Base-by-base conservation (phyloP, 768 basidiomycete species). In the Termitomyces sp. region DNA sequence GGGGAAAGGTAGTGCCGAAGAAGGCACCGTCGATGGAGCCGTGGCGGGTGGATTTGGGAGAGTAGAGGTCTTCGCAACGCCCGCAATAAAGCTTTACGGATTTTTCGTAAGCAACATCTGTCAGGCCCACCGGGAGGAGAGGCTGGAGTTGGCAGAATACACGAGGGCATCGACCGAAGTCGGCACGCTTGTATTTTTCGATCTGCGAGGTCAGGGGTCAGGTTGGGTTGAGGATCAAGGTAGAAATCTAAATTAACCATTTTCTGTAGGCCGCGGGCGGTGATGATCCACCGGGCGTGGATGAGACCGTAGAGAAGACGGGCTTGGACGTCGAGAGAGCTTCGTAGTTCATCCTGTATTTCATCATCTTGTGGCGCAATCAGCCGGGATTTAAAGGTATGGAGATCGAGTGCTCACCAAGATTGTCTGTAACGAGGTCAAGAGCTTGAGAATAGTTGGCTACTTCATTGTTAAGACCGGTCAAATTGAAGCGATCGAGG, bases 71-170 rank as follows among this genome's bases (percentile, higher is more conserved):
- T 74, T 99, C 96, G 73, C 97, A 99, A 37, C 94, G 88, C 2
- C 94, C 95, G 70, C 97, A 99, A 75, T 94, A 98, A 51, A 99
- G 88, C 71, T 99, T 99, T 70, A 98, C 96, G 31, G 94, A 94
- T 75, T 98, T 99, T 70, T 97, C 92, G 72, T 97, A 98, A 0
- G 97, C 91, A n/a, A 94, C 81, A 72, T 99, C 97, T 60, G 92
- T 94, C 29, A 98, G 86, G 18, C 97, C 97, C 61, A 98, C 92
- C 16, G 97, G 97, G 33, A 98, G 90, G 61, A 99, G 90, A 16
- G 94, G 88, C 69, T 98, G 97, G 5, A 84, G 82, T 69, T 93
- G 90, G 77, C 97, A 98, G 64, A 96, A 83, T 26, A 98, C 97
- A 61, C 97, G 92, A 4, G 97, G 97, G 74, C 97, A 99, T 48